A percentile compares a stretch with the other conserved stretches of the same genome.
Evolutionary conservation across 2,329 filamentous ascomycete species (phyloP).

Genomic region (Ampelomyces quisqualis): DNA sequence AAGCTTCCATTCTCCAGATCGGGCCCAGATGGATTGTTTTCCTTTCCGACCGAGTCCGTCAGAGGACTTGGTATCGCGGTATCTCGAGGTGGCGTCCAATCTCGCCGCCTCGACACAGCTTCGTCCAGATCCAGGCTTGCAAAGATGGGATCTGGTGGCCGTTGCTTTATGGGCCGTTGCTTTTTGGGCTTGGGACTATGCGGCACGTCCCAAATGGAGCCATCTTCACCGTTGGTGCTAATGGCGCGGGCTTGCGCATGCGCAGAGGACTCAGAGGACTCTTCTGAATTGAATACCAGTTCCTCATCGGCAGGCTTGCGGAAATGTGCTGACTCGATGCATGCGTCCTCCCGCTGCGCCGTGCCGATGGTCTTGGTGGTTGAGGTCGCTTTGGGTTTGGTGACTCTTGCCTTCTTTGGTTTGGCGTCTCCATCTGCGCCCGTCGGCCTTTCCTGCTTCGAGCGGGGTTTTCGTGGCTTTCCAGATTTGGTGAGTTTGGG

Average conservation of each 20-base stretch:
- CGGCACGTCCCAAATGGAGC: constrained; percentile 33
- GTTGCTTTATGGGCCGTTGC: constrained; percentile 12
- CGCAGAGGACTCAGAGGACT: too few relatives aligned
- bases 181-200: constrained; percentile 21
- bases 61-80: constrained; percentile 17
- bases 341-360: constrained; percentile 15
- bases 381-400: constrained; percentile 21
- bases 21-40: constrained; percentile 18
- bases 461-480: constrained; percentile 34
- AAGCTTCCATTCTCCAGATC: constrained; percentile 18
- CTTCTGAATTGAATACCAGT: too few relatives aligned
- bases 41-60: constrained; percentile 26
- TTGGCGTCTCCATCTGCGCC: constrained; percentile 21
- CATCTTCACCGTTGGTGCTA: too few relatives aligned
- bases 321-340: constrained; percentile 27
- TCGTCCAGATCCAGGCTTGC: constrained; percentile 29
- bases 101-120: constrained; percentile 32
- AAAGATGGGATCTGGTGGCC: constrained; percentile 7
- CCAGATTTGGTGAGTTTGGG: constrained; percentile 23
- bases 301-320: constrained; percentile 1
- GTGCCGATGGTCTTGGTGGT: constrained; percentile 14
- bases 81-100: constrained; percentile 43
- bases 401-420: constrained; percentile 26
- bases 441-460: constrained; percentile 29
- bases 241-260: too few relatives aligned